phyloP scores from a whole-genome alignment of 1,284 basidiomycete genomes.

The Malassezia arunalokei region DNA sequence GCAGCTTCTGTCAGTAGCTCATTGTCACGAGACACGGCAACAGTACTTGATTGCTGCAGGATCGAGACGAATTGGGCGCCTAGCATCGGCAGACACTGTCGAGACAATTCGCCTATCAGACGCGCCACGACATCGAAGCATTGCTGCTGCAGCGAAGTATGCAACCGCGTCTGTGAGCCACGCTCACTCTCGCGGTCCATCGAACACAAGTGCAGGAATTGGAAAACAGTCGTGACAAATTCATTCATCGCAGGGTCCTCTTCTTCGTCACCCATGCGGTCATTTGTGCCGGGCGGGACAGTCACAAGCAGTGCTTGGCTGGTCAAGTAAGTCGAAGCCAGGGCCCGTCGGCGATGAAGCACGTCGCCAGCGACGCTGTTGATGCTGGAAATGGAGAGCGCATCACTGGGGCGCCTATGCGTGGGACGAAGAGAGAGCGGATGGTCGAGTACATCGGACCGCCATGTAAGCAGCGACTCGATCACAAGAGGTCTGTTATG shows the following conservation, averaged over 20 bases:
- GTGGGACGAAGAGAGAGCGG: slow-evolving; percentile 16
- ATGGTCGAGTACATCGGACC: slow-evolving; percentile 45
- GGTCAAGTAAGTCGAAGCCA: slow-evolving; percentile 25
- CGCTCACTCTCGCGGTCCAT: slow-evolving; percentile 28
- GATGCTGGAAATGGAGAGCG: not conserved
- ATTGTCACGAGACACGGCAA: slow-evolving; percentile 25
- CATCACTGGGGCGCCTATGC: slow-evolving; percentile 20
- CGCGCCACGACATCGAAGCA: slow-evolving; percentile 35
- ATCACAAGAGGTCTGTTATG: slow-evolving; percentile 72
- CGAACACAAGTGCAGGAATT: slow-evolving; percentile 32
- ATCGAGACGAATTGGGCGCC: slow-evolving; percentile 39
- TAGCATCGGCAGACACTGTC: slow-evolving; percentile 27
- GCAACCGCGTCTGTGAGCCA: slow-evolving; percentile 15
- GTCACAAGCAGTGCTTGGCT: slow-evolving; percentile 6
- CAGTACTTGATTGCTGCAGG: slow-evolving; percentile 27
- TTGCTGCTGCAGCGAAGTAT: slow-evolving; percentile 22
- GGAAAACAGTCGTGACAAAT: slow-evolving; percentile 28
- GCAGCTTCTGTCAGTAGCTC: slow-evolving; percentile 35
- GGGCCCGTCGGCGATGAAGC: slow-evolving; percentile 23
- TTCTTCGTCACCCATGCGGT: slow-evolving; percentile 2
- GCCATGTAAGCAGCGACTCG: slow-evolving; percentile 77
- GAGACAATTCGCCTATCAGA: slow-evolving; percentile 37
- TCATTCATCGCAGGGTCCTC: slow-evolving; percentile 16
- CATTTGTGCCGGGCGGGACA: slow-evolving; percentile 4
- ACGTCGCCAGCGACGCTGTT: slow-evolving; percentile 22